Conservation (phyloP, 2,329 filamentous ascomycete species). For the Verticillium isaacii region DNA sequence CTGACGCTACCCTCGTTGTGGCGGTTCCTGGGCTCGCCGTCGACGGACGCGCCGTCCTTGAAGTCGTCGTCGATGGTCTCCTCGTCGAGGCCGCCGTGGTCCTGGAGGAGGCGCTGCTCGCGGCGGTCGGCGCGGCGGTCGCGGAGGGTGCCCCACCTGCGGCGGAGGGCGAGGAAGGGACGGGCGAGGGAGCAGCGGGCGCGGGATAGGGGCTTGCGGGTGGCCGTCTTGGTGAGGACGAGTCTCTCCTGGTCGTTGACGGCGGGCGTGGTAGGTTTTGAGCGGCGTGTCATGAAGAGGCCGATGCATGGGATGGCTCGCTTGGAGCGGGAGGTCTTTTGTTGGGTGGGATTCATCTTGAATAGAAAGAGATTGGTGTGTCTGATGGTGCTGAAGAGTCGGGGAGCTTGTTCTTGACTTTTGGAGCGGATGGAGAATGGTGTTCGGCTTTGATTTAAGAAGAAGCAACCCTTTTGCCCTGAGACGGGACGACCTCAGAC, state of each 20-base stretch:
- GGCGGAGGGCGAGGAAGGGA: not conserved
- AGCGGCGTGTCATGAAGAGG: not conserved
- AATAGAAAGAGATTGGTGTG: not conserved
- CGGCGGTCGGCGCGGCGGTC: not conserved
- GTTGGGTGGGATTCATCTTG: not conserved
- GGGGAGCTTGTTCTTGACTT: no score
- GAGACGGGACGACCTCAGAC: not conserved
- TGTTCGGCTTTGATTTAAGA: no score
- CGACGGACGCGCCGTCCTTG: slow-evolving; percentile 7
- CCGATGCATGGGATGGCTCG: not conserved
- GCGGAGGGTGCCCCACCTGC: not conserved
- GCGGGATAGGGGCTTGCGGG: not conserved
- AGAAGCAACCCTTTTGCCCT: no score
- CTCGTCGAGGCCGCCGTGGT: not conserved
- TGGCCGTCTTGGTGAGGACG: not conserved
- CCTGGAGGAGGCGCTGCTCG: not conserved
- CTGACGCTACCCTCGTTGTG: not conserved
- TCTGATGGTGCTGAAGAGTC: not conserved
- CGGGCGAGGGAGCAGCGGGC: not conserved
- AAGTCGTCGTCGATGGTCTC: not conserved
- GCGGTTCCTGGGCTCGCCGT: not conserved
- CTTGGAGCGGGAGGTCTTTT: not conserved
- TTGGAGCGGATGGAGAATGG: no score
- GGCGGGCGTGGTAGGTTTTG: not conserved
- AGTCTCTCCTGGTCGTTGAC: not conserved